phyloP scores from a whole-genome alignment of 2,329 filamentous ascomycete genomes.

The Curvularia sp. region DNA sequence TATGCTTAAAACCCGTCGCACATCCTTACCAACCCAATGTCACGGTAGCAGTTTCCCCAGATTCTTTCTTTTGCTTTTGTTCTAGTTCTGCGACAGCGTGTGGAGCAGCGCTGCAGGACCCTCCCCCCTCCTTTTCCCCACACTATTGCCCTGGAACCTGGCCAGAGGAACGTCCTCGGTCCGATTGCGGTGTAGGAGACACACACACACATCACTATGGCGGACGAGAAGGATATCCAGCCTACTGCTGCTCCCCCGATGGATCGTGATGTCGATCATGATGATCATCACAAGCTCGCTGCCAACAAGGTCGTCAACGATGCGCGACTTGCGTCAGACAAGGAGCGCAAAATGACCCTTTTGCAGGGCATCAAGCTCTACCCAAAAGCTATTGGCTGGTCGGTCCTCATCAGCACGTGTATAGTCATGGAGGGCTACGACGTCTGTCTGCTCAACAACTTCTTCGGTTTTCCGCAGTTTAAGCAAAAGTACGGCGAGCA shows the following conservation, averaged over 20 bases:
- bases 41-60: constrained; percentile 26
- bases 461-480: constrained; percentile 64
- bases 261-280: constrained; percentile 26
- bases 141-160: constrained; percentile 6
- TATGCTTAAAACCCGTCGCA: constrained; percentile 29
- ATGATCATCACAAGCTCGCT: constrained; percentile 34
- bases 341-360: constrained; percentile 63
- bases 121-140: constrained; percentile 2
- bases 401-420: constrained; percentile 84
- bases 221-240: constrained; percentile 36
- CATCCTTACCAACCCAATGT: constrained; percentile 24
- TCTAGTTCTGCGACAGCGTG: constrained; percentile 1
- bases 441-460: constrained; percentile 80
- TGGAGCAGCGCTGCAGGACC: constrained; percentile 8
- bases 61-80: constrained; percentile 16
- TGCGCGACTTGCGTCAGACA: constrained; percentile 56
- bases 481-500: constrained; percentile 56
- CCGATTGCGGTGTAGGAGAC: constrained; percentile 4
- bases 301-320: constrained; percentile 49
- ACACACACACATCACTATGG: constrained; percentile 8
- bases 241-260: constrained; percentile 18
- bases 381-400: constrained; percentile 86
- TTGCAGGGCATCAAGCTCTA: constrained; percentile 80
- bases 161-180: constrained; percentile 9
- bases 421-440: constrained; percentile 94